Percentiles rank a stretch among this genome's conserved stretches.
These are phyloP conservation scores for Phaeosphaeria sp. DNA, from an alignment of 2,329 filamentous ascomycete species.

Conservation along the genomic window DNA sequence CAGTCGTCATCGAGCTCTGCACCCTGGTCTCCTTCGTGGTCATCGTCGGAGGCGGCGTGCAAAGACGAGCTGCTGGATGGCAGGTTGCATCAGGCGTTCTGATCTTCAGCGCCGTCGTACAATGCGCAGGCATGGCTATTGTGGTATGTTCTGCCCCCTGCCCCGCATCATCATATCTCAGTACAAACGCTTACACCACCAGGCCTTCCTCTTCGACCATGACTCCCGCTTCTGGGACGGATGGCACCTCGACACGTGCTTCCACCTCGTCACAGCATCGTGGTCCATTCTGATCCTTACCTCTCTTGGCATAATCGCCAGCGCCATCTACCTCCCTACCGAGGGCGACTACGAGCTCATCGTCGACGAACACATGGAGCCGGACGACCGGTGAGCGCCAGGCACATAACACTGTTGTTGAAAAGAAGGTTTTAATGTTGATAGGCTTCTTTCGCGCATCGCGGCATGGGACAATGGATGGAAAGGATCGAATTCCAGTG, in stretches of 20 bases:
- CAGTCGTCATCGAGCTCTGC: slow-evolving; percentile 80
- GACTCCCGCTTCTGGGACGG: slow-evolving; percentile 83
- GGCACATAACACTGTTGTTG: not conserved
- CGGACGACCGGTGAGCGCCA: slow-evolving; percentile 43
- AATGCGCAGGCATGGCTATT: slow-evolving; percentile 79
- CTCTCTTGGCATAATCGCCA: slow-evolving; percentile 65
- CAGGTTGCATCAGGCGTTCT: slow-evolving; percentile 73
- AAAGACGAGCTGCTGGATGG: slow-evolving; percentile 83
- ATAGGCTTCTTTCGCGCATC: slow-evolving; percentile 43
- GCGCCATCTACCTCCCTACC: slow-evolving; percentile 73
- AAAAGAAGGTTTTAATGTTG: slow-evolving; percentile 24
- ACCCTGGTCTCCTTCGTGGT: slow-evolving; percentile 80
- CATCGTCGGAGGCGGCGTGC: slow-evolving; percentile 78
- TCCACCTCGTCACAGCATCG: slow-evolving; percentile 70
- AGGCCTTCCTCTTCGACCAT: slow-evolving; percentile 85
- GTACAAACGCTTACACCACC: slow-evolving; percentile 12
- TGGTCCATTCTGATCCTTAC: slow-evolving; percentile 63
- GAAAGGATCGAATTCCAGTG: slow-evolving; percentile 24
- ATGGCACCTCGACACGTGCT: slow-evolving; percentile 81
- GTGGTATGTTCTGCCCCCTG: slow-evolving; percentile 68
- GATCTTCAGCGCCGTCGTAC: slow-evolving; percentile 67
- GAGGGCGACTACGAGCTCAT: slow-evolving; percentile 89
- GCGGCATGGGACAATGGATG: slow-evolving; percentile 45
- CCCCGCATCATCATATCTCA: not conserved
- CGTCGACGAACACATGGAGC: slow-evolving; percentile 47